phyloP scores from a whole-genome alignment of 306 rosid genomes.

The Inga laurina region DNA sequence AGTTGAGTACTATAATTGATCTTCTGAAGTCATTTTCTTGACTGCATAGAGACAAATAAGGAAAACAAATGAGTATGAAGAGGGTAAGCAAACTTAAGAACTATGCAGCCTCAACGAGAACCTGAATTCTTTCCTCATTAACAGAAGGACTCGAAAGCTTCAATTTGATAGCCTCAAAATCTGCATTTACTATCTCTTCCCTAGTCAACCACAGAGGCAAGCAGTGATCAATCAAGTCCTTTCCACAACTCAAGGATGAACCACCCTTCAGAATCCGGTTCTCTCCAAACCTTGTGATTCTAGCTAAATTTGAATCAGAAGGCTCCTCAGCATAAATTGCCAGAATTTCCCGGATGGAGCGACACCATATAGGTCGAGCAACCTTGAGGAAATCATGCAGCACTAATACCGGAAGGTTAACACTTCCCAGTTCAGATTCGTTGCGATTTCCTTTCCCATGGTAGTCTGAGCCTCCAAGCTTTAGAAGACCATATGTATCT shows the following conservation, averaged over 20 bases:
- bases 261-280: constrained; percentile 51
- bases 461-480: constrained; percentile 95
- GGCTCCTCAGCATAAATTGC: constrained; percentile 77
- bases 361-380: constrained; percentile 84
- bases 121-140: constrained; percentile 47
- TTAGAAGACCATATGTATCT: constrained; percentile 69
- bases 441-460: constrained; percentile 85
- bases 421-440: constrained; percentile 91
- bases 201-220: constrained; percentile 70
- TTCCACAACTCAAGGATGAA: constrained; percentile 50
- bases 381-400: constrained; percentile 73
- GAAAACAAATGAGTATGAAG: not conserved
- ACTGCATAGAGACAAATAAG: not conserved
- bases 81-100: not conserved
- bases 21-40: not conserved
- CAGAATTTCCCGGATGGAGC: constrained; percentile 65
- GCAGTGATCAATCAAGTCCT: constrained; percentile 77
- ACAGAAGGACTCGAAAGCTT: constrained; percentile 69
- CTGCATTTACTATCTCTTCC: constrained; percentile 76
- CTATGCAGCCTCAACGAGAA: constrained; percentile 46
- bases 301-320: constrained; percentile 68
- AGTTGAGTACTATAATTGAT: not conserved
- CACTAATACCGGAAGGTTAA: constrained; percentile 78
- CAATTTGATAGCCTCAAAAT: constrained; percentile 65
- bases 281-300: constrained; percentile 68